phyloP scores from a whole-genome alignment of 2,329 filamentous ascomycete species.

The Aspergillus melleus region DNA sequence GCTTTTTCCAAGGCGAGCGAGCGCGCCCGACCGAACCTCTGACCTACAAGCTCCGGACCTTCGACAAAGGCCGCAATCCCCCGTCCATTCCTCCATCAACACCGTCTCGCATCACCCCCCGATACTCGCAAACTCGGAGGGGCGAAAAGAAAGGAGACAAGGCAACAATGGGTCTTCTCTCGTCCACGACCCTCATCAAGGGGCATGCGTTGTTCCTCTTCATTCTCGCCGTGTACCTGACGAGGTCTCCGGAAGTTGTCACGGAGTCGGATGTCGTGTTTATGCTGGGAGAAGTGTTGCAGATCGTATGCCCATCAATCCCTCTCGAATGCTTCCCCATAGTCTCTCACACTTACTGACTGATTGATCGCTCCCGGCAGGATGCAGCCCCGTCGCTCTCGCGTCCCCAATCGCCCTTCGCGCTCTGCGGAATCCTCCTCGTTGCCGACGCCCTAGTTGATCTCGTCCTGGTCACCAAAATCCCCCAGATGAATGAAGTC shows the following conservation, averaged over 20 bases:
- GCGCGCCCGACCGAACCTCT: too few relatives aligned
- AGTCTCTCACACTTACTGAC: slow-evolving; percentile 6
- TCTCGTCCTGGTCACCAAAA: slow-evolving; percentile 58
- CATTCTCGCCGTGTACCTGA: slow-evolving; percentile 79
- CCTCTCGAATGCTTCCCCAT: too few relatives aligned
- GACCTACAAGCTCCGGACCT: too few relatives aligned
- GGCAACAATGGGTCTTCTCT: slow-evolving; percentile 73
- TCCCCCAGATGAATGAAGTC: slow-evolving; percentile 67
- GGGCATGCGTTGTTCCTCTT: slow-evolving; percentile 81
- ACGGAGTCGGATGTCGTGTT: slow-evolving; percentile 79
- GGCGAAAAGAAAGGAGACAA: not conserved
- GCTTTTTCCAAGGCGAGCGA: not conserved
- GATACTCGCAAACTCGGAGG: not conserved
- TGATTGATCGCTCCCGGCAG: slow-evolving; percentile 17
- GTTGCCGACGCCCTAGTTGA: slow-evolving; percentile 66
- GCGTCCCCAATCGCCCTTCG: slow-evolving; percentile 66
- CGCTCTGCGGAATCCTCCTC: slow-evolving; percentile 68
- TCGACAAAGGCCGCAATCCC: too few relatives aligned
- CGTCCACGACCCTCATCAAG: slow-evolving; percentile 76
- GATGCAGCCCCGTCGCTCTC: slow-evolving; percentile 65
- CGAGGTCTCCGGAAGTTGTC: slow-evolving; percentile 69
- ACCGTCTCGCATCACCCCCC: not conserved
- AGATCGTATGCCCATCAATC: slow-evolving; percentile 59
- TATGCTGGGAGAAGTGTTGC: slow-evolving; percentile 79
- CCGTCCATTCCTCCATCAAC: not conserved